Evolutionary conservation across 495 filamentous ascomycete species (phyloP), one percentile per base, ranked within the genome.

Genomic region (Penicillium salamii): DNA sequence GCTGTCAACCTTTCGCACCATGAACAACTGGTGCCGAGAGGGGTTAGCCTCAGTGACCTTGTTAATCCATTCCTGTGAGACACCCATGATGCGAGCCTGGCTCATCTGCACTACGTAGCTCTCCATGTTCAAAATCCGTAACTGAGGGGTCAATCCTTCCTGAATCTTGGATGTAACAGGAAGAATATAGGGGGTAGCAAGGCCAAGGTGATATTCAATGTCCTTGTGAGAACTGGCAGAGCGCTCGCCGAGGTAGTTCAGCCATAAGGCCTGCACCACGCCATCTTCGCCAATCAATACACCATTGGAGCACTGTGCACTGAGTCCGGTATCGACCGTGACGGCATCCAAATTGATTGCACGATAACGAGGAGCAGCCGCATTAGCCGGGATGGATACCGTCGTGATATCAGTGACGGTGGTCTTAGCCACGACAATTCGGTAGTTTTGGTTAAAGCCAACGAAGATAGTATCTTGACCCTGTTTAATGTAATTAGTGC

Each of bases 321-420:
- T 90, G 3, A 97, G 80, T 49, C 81, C 87, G 0, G 93, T 96
- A 64, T 99, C 93, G 21, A 99, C 91, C 0, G 95, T 97, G 62
- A 99, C 91, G 33, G 95, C 95, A 58, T 99, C 95, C 17, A 99
- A 78, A 57, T 99, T 97, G 62, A 96, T 91, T 21, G 93, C 95
- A 11, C 93, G 81, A 58, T 97, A 98, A 43, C 93, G 77, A n/a
- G 93, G 93, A 7, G 93, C 90, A 9, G 87, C 81, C 2, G 87
- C 84, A 58, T 95, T 96, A 5, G 93, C 90, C 0, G 93, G 93
- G 48, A 99, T 97, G 2, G 93, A 89, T 4, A 99, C 93, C 23
- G 93, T 93, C 5, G 92, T 97, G 63, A 97, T 95, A 68, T 99
- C 93, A 8, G 95, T 97, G 23, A 99, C 90, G 0, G 88, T 88